Percentiles rank a stretch among this genome's conserved stretches.
These are phyloP conservation scores for Trametes polyzona DNA, from an alignment of 1,284 basidiomycete genomes.

Conservation along the genomic window DNA sequence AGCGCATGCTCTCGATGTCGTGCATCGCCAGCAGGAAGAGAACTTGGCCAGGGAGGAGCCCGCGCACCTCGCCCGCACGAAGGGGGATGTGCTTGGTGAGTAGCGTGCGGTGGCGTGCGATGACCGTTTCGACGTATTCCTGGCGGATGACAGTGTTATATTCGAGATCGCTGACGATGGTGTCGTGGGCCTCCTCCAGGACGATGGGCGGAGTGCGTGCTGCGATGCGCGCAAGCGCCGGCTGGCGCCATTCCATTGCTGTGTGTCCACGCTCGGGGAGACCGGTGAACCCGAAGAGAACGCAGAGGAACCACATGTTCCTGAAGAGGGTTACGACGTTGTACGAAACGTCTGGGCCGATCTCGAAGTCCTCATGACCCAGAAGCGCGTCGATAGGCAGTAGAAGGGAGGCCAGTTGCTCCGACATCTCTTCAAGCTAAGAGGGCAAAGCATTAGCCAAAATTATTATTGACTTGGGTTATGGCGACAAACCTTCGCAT, in stretches of 20 bases:
- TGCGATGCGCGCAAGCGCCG: slow-evolving; percentile 83
- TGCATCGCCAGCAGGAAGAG: slow-evolving; percentile 89
- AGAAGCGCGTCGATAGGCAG: slow-evolving; percentile 91
- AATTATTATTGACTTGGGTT: slow-evolving; percentile 1
- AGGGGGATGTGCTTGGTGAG: slow-evolving; percentile 73
- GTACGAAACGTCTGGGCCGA: slow-evolving; percentile 58
- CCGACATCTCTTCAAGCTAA: slow-evolving; percentile 85
- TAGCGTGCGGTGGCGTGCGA: slow-evolving; percentile 65
- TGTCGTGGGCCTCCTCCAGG: slow-evolving; percentile 83
- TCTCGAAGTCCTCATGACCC: slow-evolving; percentile 74
- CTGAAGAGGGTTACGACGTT: slow-evolving; percentile 86
- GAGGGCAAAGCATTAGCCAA: too few relatives aligned
- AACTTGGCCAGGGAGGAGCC: slow-evolving; percentile 82
- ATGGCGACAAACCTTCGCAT: slow-evolving; percentile 56
- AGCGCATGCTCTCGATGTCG: slow-evolving; percentile 89
- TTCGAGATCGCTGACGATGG: slow-evolving; percentile 88
- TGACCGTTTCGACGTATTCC: slow-evolving; percentile 81
- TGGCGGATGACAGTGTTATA: slow-evolving; percentile 93
- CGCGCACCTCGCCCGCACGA: slow-evolving; percentile 74
- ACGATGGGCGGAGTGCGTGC: slow-evolving; percentile 88
- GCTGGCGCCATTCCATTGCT: slow-evolving; percentile 77
- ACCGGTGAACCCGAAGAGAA: slow-evolving; percentile 77
- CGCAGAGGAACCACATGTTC: slow-evolving; percentile 93
- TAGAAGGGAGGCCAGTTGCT: slow-evolving; percentile 84
- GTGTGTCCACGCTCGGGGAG: slow-evolving; percentile 50